Evolutionary conservation across 805 yeast species (phyloP), one percentile per base, ranked within the genome.

Genomic region (Pichia thaimueangensis): DNA sequence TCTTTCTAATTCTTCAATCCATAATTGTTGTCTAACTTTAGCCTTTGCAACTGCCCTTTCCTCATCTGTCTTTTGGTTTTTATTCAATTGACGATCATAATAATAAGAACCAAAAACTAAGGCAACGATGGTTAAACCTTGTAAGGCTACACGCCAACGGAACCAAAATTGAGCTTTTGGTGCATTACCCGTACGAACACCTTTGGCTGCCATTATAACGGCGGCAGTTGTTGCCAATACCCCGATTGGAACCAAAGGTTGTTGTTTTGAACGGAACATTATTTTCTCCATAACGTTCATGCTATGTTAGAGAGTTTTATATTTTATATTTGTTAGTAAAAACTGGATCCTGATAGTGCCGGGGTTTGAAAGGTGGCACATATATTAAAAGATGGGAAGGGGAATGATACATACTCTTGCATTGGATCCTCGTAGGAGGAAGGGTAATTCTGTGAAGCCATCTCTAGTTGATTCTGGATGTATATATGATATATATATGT

Each of bases 1-100:
- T 66, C 95, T 76, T 59, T 88, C 97, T 55, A 88, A 71, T 56
- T 84, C 94, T 57, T 84, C 86, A 47, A 88, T 82, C 97, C 97
- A 89, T 51, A 89, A 59, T 54, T 67, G 70, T 59, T 89, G 96
- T 69, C 97, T 80, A 58, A 77, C 65, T 61, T 82, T 82, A 32
- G 97, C 95, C 74, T 86, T 84, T 53, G 80, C 84, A 41, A 77
- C 67, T 52, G 85, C 68, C 49, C 69, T 58, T 25, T 84, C 91
- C 51, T 86, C 91, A 41, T 74, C 73, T 6, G 78, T 58, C 50
- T 67, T 69, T 39, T 71, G 69, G 4, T 28, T 29, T 33, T 56
- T 60, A 30, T 60, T 68, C 21, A 68, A 60, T 23, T 74, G 75
- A 27, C 64, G 56, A 47, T 86, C 88, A 60, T 75, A 86, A 45